Evolutionary conservation across 169 alveolate genomes (phyloP).

Genomic region (Babesia ovis): DNA sequence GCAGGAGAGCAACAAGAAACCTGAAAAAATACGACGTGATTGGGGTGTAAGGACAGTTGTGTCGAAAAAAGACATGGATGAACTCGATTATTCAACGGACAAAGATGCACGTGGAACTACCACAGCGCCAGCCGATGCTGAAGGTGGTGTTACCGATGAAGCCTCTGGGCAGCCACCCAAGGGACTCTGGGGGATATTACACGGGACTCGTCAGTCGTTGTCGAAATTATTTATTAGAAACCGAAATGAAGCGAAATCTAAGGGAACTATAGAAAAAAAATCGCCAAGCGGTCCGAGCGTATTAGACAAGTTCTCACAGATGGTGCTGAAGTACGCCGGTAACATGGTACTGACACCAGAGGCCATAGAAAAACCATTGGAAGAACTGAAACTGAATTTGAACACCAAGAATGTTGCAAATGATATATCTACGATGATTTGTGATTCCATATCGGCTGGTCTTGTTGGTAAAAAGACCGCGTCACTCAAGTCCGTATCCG

Average conservation of each 20-base stretch:
- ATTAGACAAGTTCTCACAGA: conserved; percentile 52
- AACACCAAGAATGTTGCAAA: conserved; percentile 60
- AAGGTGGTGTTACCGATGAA: not conserved
- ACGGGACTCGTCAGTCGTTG: not conserved
- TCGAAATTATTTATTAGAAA: not conserved
- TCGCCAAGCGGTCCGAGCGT: conserved; percentile 8
- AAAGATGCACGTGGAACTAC: not conserved
- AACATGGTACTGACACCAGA: conserved; percentile 54
- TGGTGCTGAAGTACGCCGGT: conserved; percentile 62
- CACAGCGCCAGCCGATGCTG: not conserved
- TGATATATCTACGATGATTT: conserved; percentile 63
- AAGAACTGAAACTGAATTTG: conserved; percentile 39
- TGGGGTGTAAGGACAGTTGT: conserved; percentile 47
- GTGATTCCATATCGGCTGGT: conserved; percentile 47
- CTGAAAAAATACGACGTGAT: conserved; percentile 6
- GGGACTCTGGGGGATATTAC: not conserved
- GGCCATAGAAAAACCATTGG: conserved; percentile 43
- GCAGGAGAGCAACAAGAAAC: conserved; percentile 16
- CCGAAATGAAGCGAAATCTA: not conserved
- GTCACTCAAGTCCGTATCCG: conserved; percentile 52
- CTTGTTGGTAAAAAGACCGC: conserved; percentile 66
- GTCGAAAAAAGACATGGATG: conserved; percentile 60
- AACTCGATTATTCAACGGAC: conserved; percentile 54
- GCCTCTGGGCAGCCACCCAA: not conserved
- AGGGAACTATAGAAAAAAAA: not conserved